Percentiles rank a stretch among this genome's conserved stretches.
These are phyloP conservation scores for Colletotrichum sp. DNA, from an alignment of 2,329 filamentous ascomycete genomes.

Conservation along the genomic window DNA sequence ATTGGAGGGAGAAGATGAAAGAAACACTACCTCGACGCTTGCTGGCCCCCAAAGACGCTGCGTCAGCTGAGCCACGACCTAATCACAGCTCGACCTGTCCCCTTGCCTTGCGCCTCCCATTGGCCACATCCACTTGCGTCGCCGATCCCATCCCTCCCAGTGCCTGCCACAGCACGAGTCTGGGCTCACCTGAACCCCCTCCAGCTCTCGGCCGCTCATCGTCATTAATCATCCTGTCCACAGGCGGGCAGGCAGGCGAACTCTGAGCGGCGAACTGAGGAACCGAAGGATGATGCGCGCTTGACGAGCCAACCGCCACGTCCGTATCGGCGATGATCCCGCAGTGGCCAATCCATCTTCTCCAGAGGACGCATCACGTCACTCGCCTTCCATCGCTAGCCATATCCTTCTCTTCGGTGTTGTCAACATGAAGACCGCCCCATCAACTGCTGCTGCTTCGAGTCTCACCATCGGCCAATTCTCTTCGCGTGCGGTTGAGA, in stretches of 20 bases:
- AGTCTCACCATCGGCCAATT: background rate
- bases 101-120: background rate
- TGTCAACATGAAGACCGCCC: background rate
- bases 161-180: background rate
- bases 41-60: background rate
- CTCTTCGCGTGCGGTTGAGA: background rate
- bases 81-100: background rate
- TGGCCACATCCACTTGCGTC: constrained; percentile 3
- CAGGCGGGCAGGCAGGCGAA: background rate
- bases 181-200: constrained; percentile 4
- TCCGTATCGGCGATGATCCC: background rate
- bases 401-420: background rate
- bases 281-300: background rate
- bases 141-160: constrained; percentile 9
- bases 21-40: background rate
- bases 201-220: background rate
- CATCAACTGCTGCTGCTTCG: background rate
- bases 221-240: constrained; percentile 4
- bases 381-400: background rate
- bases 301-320: background rate
- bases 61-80: constrained; percentile 14
- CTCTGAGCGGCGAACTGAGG: background rate
- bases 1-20: background rate
- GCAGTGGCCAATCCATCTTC: background rate
- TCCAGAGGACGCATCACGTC: background rate